Evolutionary conservation across 495 filamentous ascomycete genomes (phyloP).

Genomic region (Lindgomyces ingoldianus): DNA sequence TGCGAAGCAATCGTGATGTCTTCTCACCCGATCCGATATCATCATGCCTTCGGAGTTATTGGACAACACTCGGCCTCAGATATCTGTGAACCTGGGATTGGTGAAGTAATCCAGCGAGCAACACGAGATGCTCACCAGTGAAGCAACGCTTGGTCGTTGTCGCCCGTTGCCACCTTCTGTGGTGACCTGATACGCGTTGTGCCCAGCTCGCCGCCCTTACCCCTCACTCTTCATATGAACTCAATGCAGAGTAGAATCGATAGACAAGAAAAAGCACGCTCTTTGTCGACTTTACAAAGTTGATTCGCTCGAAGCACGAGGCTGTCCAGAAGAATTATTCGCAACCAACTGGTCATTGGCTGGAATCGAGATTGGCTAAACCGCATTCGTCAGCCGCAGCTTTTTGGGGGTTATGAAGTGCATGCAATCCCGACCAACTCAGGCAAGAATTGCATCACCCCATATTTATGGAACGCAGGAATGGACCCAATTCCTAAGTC

Average conservation of each 20-base stretch:
- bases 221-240: background rate
- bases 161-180: background rate
- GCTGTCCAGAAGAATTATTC: background rate
- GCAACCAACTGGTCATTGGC: background rate
- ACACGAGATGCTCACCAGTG: too few relatives aligned
- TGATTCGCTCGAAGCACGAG: background rate
- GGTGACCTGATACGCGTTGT: background rate
- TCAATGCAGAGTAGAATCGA: background rate
- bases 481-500: background rate
- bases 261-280: background rate
- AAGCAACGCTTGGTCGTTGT: background rate
- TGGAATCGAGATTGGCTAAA: background rate
- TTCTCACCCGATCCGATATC: background rate
- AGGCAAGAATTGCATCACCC: background rate
- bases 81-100: background rate
- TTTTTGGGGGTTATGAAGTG: too few relatives aligned
- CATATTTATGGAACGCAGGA: background rate
- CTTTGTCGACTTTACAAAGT: background rate
- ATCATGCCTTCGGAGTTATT: background rate
- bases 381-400: background rate
- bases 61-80: background rate
- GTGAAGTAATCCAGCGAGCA: too few relatives aligned
- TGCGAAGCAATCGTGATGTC: background rate
- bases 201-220: background rate
- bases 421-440: too few relatives aligned